Base-by-base conservation (phyloP, 306 rosid species). In the Cucurbita ficifolia region DNA sequence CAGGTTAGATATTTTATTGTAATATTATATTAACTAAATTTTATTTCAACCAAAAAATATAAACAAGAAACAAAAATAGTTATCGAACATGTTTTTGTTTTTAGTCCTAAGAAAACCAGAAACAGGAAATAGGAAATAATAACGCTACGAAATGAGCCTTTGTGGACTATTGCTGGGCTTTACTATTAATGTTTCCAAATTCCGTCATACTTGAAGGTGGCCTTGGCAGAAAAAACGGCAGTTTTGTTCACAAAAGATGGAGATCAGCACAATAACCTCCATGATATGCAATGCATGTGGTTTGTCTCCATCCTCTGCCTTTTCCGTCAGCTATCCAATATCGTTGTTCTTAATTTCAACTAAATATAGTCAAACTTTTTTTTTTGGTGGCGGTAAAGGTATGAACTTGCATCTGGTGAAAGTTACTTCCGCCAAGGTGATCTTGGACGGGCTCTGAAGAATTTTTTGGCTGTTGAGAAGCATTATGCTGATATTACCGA, bases 261-360 rank as follows among this genome's bases (percentile, higher is more conserved):
- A 63, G 99, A 95, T 79, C 97, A 91, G 77, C 96, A 95, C 83
- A 95, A 88, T 84, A 95, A 95, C 80, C 96, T 95, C 56, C 97
- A 95, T 83, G 99, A 95, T 84, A 95, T 95, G 99, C 99, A 95
- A 86, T 95, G 99, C 97, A 95, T 95, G 97, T 95, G 99, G 97
- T 90, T 24, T 10, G 96, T 85, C 79, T 79, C 74, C 71, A 46
- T 56, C 42, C 50, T 17, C 61, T 79, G 40, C 70, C 64, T 10
- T 46, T 13, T 19, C 50, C 24, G 38, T 74, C 35, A 21, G 19
- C 49, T 39, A 22, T 56, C 39, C 52, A 54, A 55, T 50, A 39
- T 39, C 14, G 55, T 53, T 73, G 65, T 73, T 56, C 65, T 55
- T 40, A 18, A 38, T 55, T 39, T 39, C 39, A 40, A 72, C 48